Evolutionary conservation across 306 rosid genomes (phyloP), one percentile per base, ranked within the genome.

Genomic region (Trifolium pratense): DNA sequence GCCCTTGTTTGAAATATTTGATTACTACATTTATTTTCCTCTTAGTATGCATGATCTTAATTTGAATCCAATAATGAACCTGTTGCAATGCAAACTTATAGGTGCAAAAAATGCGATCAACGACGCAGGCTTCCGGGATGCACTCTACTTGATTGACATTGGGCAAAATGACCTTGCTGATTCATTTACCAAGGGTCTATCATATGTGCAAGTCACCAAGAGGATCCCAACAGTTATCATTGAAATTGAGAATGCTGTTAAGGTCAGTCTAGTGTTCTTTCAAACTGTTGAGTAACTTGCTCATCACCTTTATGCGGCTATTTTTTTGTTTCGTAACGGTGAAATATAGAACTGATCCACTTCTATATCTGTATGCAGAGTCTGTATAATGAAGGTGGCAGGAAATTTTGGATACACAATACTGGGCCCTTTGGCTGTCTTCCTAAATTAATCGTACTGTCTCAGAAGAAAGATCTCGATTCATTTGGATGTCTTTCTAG

Each of bases 371-470:
- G 29, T 45, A 20, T 85, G 78, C 82, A 94, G 98, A 65, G 69
- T 57, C 73, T 94, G 66, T 86, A 94, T 58, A 84, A 87, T 40
- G 74, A 80, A 72, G 98, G 98, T 36, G 98, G 90, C 57, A 84
- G 98, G 81, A 94, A 94, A 51, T 94, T 94, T 79, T 94, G 98
- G 97, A 46, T 94, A 63, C 98, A 94, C 83, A 94, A 91, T 79
- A 91, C 97, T 1, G 98, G 98, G 18, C 98, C 98, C 6, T 71
- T 89, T 51, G 98, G 97, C 31, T 94, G 98, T 80, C 93, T 94
- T 48, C 98, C 98, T 76, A 96, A 91, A 23, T 66, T 89, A 57
- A 84, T 94, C 7, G 61, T 92, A 9, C n/a, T 82, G 52, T 81
- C 83, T 62, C 78, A 72, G 36, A 77, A 55, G 58, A 79, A 87